phyloP scores from a whole-genome alignment of 805 yeast genomes.

The Saitoella complicata region DNA sequence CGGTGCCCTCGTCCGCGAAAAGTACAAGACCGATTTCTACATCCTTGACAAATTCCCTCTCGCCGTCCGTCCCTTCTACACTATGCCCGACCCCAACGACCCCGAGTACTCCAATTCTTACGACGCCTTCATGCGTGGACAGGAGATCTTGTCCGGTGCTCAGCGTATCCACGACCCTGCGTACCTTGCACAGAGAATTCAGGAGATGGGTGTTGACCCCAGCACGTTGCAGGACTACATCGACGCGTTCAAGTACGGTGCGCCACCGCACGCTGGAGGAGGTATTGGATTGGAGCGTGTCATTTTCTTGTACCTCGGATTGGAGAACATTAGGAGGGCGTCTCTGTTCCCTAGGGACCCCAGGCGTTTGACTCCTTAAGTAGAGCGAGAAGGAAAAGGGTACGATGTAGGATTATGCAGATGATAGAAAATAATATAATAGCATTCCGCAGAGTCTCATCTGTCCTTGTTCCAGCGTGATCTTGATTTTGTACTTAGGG shows the following conservation, averaged over 20 bases:
- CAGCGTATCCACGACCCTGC: constrained; percentile 96
- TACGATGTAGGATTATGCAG: too few relatives aligned
- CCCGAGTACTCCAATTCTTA: constrained; percentile 90
- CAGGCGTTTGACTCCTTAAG: constrained; percentile 64
- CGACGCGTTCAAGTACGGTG: constrained; percentile 84
- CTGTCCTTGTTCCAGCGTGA: too few relatives aligned
- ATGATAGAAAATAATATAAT: too few relatives aligned
- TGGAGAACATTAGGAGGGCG: constrained; percentile 97
- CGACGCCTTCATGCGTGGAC: constrained; percentile 99
- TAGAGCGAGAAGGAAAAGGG: too few relatives aligned
- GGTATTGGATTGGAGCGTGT: constrained; percentile 99
- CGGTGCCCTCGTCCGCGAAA: constrained; percentile 81
- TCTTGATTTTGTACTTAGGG: too few relatives aligned
- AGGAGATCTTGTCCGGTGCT: constrained; percentile 97
- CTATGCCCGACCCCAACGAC: constrained; percentile 94
- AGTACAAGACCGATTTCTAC: constrained; percentile 94
- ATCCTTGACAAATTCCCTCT: constrained; percentile 96
- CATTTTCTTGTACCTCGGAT: constrained; percentile 91
- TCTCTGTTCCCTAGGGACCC: constrained; percentile 99
- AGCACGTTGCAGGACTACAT: constrained; percentile 70
- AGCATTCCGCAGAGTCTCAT: too few relatives aligned
- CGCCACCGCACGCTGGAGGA: constrained; percentile 99
- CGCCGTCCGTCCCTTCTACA: constrained; percentile 93
- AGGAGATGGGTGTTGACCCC: constrained; percentile 68
- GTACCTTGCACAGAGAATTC: constrained; percentile 66